Conservation (phyloP, 1,284 basidiomycete species). For the Boletus mariae region DNA sequence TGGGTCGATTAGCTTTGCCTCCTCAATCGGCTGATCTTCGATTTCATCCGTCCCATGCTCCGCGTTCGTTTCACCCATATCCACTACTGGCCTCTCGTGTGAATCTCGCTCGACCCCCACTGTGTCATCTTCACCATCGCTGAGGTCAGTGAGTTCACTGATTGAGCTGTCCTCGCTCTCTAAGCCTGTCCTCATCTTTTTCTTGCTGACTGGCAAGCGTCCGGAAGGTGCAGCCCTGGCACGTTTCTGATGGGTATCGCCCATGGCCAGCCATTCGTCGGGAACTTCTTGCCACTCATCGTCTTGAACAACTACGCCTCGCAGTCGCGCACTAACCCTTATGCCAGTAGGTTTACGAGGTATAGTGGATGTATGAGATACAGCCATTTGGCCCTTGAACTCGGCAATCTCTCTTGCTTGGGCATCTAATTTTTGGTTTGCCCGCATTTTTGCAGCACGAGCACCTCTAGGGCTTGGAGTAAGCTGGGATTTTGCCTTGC, state of each 20-base stretch:
- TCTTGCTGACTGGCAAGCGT: slow-evolving; percentile 7
- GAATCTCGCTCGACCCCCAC: slow-evolving; percentile 14
- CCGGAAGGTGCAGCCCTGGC: slow-evolving; percentile 15
- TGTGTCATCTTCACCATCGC: slow-evolving; percentile 37
- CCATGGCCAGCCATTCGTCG: slow-evolving; percentile 62
- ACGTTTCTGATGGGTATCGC: slow-evolving; percentile 12
- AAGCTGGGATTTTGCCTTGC: slow-evolving; percentile 9
- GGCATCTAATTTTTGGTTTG: slow-evolving; percentile 61
- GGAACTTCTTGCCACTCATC: slow-evolving; percentile 78
- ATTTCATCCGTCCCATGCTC: slow-evolving; percentile 1
- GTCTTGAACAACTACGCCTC: slow-evolving; percentile 46
- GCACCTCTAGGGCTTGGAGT: slow-evolving; percentile 38
- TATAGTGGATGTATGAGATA: slow-evolving; percentile 23
- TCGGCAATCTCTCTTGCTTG: slow-evolving; percentile 68
- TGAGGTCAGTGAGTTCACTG: slow-evolving; percentile 71
- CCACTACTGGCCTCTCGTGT: slow-evolving; percentile 1
- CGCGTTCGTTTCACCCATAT: slow-evolving; percentile 4
- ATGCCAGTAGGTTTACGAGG: slow-evolving; percentile 49
- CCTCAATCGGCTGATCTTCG: slow-evolving; percentile 5
- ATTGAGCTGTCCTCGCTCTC: slow-evolving; percentile 53
- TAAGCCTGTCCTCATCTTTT: slow-evolving; percentile 45
- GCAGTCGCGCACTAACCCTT: slow-evolving; percentile 61
- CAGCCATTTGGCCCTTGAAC: slow-evolving; percentile 47
- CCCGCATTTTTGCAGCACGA: slow-evolving; percentile 65
- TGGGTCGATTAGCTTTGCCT: not conserved